Evolutionary conservation across 1,284 basidiomycete genomes (phyloP).

Genomic region (Trichosporon asahii): DNA sequence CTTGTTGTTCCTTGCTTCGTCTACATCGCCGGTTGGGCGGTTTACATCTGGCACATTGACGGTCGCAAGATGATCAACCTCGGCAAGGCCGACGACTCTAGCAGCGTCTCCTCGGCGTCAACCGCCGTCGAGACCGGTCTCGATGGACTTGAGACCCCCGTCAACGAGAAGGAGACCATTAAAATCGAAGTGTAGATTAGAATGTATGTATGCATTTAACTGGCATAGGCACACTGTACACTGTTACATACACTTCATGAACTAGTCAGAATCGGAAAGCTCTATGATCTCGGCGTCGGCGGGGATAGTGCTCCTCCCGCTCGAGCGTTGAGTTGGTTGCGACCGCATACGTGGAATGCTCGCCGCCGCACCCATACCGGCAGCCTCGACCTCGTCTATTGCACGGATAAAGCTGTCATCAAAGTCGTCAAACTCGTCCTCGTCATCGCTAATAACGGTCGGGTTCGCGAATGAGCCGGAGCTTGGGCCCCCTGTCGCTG

Average conservation of each 20-base stretch:
- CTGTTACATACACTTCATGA: not conserved
- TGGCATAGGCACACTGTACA: not conserved
- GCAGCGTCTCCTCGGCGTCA: not conserved
- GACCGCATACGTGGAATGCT: not conserved
- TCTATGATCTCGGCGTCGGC: constrained; percentile 16
- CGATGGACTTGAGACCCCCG: not conserved
- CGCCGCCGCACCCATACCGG: not conserved
- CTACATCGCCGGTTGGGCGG: constrained; percentile 46
- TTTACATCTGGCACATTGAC: constrained; percentile 49
- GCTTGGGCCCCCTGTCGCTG: not conserved
- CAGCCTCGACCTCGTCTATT: constrained; percentile 23
- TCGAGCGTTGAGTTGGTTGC: not conserved
- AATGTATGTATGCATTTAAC: constrained; percentile 9
- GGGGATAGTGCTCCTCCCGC: not conserved
- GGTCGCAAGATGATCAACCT: constrained; percentile 27
- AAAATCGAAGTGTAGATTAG: constrained; percentile 5
- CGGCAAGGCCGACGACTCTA: not conserved
- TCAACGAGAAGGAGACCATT: not conserved
- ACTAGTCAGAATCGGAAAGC: constrained; percentile 11
- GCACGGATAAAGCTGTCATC: constrained; percentile 32
- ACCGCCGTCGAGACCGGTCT: not conserved
- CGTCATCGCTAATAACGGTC: constrained; percentile 14
- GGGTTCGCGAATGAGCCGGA: not conserved
- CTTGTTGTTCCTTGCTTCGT: constrained; percentile 50
- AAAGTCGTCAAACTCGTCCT: constrained; percentile 15